Percentiles rank a stretch among this genome's conserved stretches.
These are phyloP conservation scores for Pelargonium fulgidum DNA, from an alignment of 441 rosid species.

Conservation along the genomic window DNA sequence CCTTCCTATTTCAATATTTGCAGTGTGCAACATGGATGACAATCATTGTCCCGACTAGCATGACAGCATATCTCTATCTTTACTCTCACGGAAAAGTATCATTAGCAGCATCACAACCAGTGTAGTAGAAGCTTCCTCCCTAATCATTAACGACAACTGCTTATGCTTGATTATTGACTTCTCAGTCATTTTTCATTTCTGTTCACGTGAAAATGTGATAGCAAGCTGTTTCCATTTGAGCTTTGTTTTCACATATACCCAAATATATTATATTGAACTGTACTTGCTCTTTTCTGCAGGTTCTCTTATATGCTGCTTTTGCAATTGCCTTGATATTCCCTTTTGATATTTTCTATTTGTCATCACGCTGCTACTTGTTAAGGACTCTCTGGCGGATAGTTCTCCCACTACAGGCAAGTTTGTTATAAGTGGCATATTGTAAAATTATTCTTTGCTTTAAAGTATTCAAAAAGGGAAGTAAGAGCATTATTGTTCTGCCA, in stretches of 20 bases:
- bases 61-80: constrained; percentile 88
- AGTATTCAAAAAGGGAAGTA: not conserved
- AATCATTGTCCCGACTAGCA: constrained; percentile 74
- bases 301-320: constrained; percentile 65
- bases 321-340: constrained; percentile 73
- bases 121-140: constrained; percentile 94
- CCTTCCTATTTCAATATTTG: constrained; percentile 23
- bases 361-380: constrained; percentile 76
- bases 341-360: constrained; percentile 73
- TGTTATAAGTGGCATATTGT: not conserved
- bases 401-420: constrained; percentile 77
- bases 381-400: constrained; percentile 86
- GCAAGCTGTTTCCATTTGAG: too few relatives aligned
- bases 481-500: not conserved
- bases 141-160: constrained; percentile 15
- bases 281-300: constrained; percentile 45
- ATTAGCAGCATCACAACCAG: constrained; percentile 96
- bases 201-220: too few relatives aligned
- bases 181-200: constrained; percentile 2
- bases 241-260: too few relatives aligned
- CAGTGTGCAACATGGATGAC: constrained; percentile 97
- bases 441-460: not conserved
- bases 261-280: constrained; percentile 11
- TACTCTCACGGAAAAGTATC: constrained; percentile 95
- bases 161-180: constrained; percentile 1